These are phyloP conservation scores for Suhomyces tanzawaensis DNA, from an alignment of 805 yeast species.

Conservation along the genomic window DNA sequence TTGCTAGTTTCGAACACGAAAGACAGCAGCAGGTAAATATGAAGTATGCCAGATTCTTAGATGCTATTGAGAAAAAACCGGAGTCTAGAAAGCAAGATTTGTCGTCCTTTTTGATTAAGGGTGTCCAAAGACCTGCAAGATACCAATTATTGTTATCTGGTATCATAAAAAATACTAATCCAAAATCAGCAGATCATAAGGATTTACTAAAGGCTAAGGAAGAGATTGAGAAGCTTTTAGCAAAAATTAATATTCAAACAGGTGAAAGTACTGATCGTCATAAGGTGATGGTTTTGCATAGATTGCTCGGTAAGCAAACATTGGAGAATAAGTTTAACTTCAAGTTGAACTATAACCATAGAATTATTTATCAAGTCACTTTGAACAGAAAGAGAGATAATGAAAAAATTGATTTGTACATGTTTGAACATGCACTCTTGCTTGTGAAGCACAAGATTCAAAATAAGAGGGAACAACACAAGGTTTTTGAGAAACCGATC, in stretches of 20 bases:
- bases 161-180: slow-evolving; percentile 75
- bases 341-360: slow-evolving; percentile 75
- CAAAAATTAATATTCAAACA: slow-evolving; percentile 77
- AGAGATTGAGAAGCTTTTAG: slow-evolving; percentile 70
- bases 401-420: slow-evolving; percentile 78
- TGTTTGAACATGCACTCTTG: slow-evolving; percentile 84
- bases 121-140: slow-evolving; percentile 93
- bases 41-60: slow-evolving; percentile 88
- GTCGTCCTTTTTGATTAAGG: slow-evolving; percentile 89
- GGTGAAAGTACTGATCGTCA: slow-evolving; percentile 94
- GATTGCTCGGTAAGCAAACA: slow-evolving; percentile 62
- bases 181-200: slow-evolving; percentile 69
- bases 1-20: slow-evolving; percentile 93
- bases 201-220: slow-evolving; percentile 71
- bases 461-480: slow-evolving; percentile 85
- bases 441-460: slow-evolving; percentile 83
- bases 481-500: slow-evolving; percentile 86
- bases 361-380: slow-evolving; percentile 78
- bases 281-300: slow-evolving; percentile 72
- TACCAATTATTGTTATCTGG: slow-evolving; percentile 84
- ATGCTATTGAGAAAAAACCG: slow-evolving; percentile 80
- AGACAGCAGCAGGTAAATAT: slow-evolving; percentile 89
- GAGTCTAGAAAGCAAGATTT: slow-evolving; percentile 88
- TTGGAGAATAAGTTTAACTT: slow-evolving; percentile 83
- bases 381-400: slow-evolving; percentile 67